Evolutionary conservation across 2,329 filamentous ascomycete genomes (phyloP), one percentile per base, ranked within the genome.

Genomic region (Fusarium zealandicum): DNA sequence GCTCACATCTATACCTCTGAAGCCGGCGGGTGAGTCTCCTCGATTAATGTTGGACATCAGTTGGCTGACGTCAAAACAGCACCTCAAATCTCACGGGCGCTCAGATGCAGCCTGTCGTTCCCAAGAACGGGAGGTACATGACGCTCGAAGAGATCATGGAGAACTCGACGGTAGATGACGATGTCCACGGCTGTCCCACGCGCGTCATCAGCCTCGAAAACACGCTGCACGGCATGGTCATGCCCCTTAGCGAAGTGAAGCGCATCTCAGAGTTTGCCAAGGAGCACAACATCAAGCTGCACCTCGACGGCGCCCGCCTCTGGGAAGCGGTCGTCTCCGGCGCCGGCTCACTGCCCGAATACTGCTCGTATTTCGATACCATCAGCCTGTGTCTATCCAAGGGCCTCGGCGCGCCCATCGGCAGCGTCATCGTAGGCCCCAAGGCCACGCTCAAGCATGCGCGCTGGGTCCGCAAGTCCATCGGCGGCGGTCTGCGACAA

Each of bases 191-290:
- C 27, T 92, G 89, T 67, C 92, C 92, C 0, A 96, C 92, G 0
- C 84, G 84, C 37, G 83, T 96, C 43, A 90, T 97, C 63, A 87
- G 84, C 57, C 78, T 96, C 40, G 92, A 97, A 70, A 96, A 96
- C 70, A 96, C 93, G 1, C 81, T 96, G 42, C 84, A 85, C 49
- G 92, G 92, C 18, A 86, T 87, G 66, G 80, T 96, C 37, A 88
- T 90, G 80, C 93, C 92, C 0, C 79, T 96, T 1, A 74, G 76
- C 2, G 92, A 96, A 71, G 82, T 86, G 9, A 80, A 78, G 53
- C 80, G 82, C 36, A 96, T 96, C 66, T 80, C 85, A 0, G 78
- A 78, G 1, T 96, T 90, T 79, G 90, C 88, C 1, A 81, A 80
- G 70, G 55, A 80, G 69, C 65, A 90, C 59, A 79, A 76, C 17